Evolutionary conservation across 179 eudicot genomes (phyloP).

Genomic region (Beta macrorhiza): DNA sequence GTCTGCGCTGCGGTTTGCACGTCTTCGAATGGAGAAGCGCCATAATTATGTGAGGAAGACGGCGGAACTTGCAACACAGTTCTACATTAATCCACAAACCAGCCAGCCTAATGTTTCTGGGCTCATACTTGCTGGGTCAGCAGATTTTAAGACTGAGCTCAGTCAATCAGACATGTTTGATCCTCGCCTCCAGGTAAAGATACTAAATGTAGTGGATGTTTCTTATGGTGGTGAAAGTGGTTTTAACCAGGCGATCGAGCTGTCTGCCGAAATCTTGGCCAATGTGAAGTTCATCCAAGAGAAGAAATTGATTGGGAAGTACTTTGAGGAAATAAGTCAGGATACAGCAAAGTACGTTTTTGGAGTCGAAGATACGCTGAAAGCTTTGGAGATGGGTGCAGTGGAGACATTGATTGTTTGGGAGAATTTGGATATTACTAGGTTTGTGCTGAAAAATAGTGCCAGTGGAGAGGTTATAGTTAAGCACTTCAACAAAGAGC

Average conservation of each 20-base stretch:
- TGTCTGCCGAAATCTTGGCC: slow-evolving; percentile 5
- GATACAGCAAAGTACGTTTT: background rate
- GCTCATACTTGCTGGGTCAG: background rate
- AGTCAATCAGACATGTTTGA: slow-evolving; percentile 20
- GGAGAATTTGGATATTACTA: slow-evolving; percentile 11
- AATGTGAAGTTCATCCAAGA: slow-evolving; percentile 13
- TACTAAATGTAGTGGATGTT: slow-evolving; percentile 13
- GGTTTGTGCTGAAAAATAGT: slow-evolving; percentile 10
- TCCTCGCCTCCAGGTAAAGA: background rate
- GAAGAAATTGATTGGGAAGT: slow-evolving; percentile 4
- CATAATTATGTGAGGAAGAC: slow-evolving; percentile 17
- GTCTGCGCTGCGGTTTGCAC: slow-evolving; percentile 6
- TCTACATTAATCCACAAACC: slow-evolving; percentile 2
- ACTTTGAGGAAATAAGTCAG: slow-evolving; percentile 11
- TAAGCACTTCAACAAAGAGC: slow-evolving; percentile 6
- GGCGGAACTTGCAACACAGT: slow-evolving; percentile 11
- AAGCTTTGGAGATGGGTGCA: slow-evolving; percentile 14
- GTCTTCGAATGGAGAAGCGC: slow-evolving; percentile 12
- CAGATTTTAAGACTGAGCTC: background rate
- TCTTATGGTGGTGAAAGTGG: slow-evolving; percentile 10
- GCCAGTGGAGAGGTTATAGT: background rate
- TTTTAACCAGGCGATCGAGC: slow-evolving; percentile 11
- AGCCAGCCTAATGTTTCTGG: slow-evolving; percentile 19
- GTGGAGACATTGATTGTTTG: slow-evolving; percentile 1
- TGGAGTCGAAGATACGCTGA: background rate